Base-by-base conservation (phyloP, 1,139 yeast species). In the Kazachstania sp. region DNA sequence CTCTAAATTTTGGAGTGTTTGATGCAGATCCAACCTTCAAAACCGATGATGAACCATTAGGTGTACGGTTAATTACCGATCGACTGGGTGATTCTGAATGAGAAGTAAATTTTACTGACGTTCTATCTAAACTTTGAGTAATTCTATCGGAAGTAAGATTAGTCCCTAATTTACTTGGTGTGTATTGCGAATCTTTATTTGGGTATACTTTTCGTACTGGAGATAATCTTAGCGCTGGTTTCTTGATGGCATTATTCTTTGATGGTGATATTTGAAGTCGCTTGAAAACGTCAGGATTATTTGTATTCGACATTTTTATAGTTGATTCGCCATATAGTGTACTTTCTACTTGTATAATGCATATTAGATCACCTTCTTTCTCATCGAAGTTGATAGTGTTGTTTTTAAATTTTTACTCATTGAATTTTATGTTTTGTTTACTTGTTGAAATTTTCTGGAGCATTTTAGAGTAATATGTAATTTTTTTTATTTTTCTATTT, bases 201-300 rank as follows among this genome's bases (percentile, higher is more conserved):
- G 28, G 43, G 2, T 47, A 41, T 44, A 26, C 39, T 46, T 43
- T 51, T 48, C 38, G 13, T 9, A 23, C 44, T 35, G 29, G 64
- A 54, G 64, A 60, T 4, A 57, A 36, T 44, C 63, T 51, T 42
- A 46, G 45, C 1, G 64, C 55, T 11, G 60, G 62, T 42, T 57
- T 56, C 35, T 53, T 52, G n/a, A 59, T 41, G 7, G 48, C 52
- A 26, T 46, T 47, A 11, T 45, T 52, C 45, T 51, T 54, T 12
- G 53, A 46, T 8, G 65, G 63, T 9, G 65, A 60, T 11, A 54
- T 54, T 31, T 56, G 54, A 31, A 59, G 46, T 32, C 63, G 50
- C 44, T 53, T 58, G 43, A 57, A 56, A 9, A 56, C 60, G 48
- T 52, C 42, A 9, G 46, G 31, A n/a, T 42, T 36, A n/a, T 18